Evolutionary conservation across 1,284 basidiomycete species (phyloP).

Genomic region (Puccinia brachypodii): DNA sequence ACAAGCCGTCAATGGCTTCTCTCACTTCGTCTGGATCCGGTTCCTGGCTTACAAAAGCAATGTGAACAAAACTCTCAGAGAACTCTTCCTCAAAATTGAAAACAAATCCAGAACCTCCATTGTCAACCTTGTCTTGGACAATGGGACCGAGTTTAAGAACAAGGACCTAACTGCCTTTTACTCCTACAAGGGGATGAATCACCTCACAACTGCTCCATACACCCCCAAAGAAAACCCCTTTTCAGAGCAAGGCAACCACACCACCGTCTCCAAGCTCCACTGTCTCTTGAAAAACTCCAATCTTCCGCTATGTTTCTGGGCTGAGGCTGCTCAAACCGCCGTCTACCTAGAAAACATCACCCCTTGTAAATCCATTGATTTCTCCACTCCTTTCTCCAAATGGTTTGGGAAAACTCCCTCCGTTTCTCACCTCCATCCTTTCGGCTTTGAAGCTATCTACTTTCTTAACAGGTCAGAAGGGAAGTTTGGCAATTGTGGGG

Average conservation of each 20-base stretch:
- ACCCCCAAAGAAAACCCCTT: conserved; percentile 3
- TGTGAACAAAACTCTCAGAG: background rate
- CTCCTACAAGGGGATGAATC: background rate
- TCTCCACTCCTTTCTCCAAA: background rate
- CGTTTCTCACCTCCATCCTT: conserved; percentile 1
- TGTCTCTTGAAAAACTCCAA: background rate
- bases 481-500: conserved; percentile 2
- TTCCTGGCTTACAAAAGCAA: conserved; percentile 16
- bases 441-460: background rate
- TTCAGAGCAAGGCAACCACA: background rate
- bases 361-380: conserved; percentile 1
- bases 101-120: background rate
- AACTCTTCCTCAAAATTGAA: background rate
- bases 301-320: background rate
- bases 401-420: background rate
- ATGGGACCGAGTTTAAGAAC: conserved; percentile 17
- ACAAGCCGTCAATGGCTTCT: conserved; percentile 12
- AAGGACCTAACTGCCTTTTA: background rate
- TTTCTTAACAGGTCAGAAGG: background rate
- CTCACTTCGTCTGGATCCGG: conserved; percentile 14
- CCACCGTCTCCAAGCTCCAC: background rate
- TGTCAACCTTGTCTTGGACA: background rate
- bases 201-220: background rate
- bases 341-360: conserved; percentile 3
- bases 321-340: background rate